Evolutionary conservation across 495 filamentous ascomycete genomes (phyloP), one percentile per base, ranked within the genome.

Genomic region (Lophium mytilinum): DNA sequence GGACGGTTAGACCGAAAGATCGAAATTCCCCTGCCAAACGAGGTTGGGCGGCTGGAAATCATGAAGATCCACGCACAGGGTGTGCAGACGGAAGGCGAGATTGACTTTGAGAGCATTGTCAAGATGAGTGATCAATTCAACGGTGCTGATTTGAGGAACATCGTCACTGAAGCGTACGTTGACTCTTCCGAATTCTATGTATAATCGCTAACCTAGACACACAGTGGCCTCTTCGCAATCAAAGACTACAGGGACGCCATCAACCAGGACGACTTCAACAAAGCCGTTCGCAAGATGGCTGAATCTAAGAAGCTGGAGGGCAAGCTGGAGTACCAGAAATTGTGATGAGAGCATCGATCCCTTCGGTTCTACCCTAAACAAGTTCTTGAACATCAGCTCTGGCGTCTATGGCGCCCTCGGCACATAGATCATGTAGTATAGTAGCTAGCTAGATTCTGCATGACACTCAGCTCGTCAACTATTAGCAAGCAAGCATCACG

Each of bases 71-170:
- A 99, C 69, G 82, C 94, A 11, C 83, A 82, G 42, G 83, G 85
- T 50, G 94, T 97, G 14, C 79, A 86, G 41, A 80, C 87, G 48
- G 93, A 97, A 50, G 93, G 93, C 8, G 94, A 99, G 61, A 92
- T 99, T 69, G 94, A 99, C 73, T 97, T 94, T 69, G 94, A 99
- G 80, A 96, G 90, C 66, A 88, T 99, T 34, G 94, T 99, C 68
- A 99, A 99, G 81, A 99, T 99, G 94, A 94, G 88, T 64, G 94
- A 99, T 66, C 89, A 90, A 39, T 79, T 97, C 39, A 99, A 99
- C 73, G 94, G 94, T 64, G 94, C 94, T 19, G 94, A 99, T 82
- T 74, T 99, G 69, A 80, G 94, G 63, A 99, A 99, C 69, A 90
- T 99, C 59, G 90, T 99, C 46, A 99, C 94, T 1, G 94, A 99